Base-by-base conservation (phyloP, 2,329 filamentous ascomycete species). In the Graphium sp. region DNA sequence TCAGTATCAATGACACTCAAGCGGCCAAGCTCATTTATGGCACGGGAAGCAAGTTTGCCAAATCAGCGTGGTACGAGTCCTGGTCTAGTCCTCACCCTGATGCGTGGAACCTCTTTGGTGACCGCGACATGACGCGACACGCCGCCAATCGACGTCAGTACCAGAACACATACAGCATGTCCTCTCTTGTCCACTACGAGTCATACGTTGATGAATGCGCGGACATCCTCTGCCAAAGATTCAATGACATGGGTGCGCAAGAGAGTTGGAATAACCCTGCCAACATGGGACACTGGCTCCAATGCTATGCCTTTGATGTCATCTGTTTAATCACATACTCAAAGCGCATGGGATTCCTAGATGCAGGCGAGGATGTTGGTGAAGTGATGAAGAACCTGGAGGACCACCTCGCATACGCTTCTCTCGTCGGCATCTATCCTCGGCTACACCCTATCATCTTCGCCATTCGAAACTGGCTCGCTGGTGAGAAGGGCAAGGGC, bases 301-400 rank as follows among this genome's bases (percentile, higher is more conserved):
- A 52, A 23, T 54, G 47, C 32, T 56, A 53, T 18, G 52, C 52
- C 0, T 55, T 56, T 30, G 52, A 56, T 29, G 50, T 55, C 2
- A 51, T 55, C 17, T 45, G 45, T 1, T 34, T 41, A 15, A 49
- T 55, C 20, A 55, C 51, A 0, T 52, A 42, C 28, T 38, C 39
- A 7, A 43, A 41, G 16, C 41, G 45, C 2, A 39, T 56, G 11
- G 51, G 52, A 1, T 55, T 52, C 18, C 36, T 56, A 3, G 49
- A 54, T 13, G 34, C 31, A 1, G 50, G 51, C 2, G 37, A 44
- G 2, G 51, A 55, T 15, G 32, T 54, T 1, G 39, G 33, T 2
- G 39, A 37, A 3, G 34, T 50, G 1, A 47, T 50, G 9, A 16
- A 18, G 0, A 36, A 38, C 2, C 29, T 51, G 5, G 43, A 46